Base-by-base conservation (phyloP, 345 rosid genomes). In the Cardiospermum halicacabum region DNA sequence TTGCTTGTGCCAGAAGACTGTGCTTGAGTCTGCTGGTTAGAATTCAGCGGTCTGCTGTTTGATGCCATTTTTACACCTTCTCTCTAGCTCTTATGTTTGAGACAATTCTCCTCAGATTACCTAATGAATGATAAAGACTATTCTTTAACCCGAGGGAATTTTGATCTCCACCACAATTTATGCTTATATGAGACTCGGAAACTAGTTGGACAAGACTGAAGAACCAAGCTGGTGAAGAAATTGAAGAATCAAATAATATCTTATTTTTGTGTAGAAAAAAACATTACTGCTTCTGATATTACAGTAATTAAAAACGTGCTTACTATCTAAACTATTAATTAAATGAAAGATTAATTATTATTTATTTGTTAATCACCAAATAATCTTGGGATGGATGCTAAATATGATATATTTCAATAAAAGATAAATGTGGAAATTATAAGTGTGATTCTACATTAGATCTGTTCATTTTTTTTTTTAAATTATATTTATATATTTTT, bases 1-100 rank as follows among this genome's bases (percentile, higher is more conserved):
- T 78, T 76, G 72, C 77, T 76, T 7, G 77, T 81, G 4, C 79
- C 77, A 0, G 88, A 87, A 6, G 89, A 84, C 62, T 79, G 77
- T 28, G 79, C 72, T 53, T 74, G 81, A 3, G 67, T 28, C 0
- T 70, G 65, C 58, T 53, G 57, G 16, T 30, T 64, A 28, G 47
- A 42, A 7, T 60, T 32, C 22, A 53, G 54, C 39, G 62, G 67
- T 64, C 51, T 65, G 72, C 77, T 69, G 12, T 62, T 56, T 0
- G 85, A 81, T 12, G 78, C 78, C 85, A 81, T 78, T 61, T n/a
- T 24, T 53, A 34, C 39, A 26, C 36, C 37, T 19, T 21, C 3
- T n/a, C 10, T 13, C 18, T 3, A 15, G 5, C 25, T 11, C 9
- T 22, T 22, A 7, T 60, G 16, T 21, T 30, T 11, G 27, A 15